Evolutionary conservation across 2,329 filamentous ascomycete genomes (phyloP).

Genomic region (Paramyrothecium roridum): DNA sequence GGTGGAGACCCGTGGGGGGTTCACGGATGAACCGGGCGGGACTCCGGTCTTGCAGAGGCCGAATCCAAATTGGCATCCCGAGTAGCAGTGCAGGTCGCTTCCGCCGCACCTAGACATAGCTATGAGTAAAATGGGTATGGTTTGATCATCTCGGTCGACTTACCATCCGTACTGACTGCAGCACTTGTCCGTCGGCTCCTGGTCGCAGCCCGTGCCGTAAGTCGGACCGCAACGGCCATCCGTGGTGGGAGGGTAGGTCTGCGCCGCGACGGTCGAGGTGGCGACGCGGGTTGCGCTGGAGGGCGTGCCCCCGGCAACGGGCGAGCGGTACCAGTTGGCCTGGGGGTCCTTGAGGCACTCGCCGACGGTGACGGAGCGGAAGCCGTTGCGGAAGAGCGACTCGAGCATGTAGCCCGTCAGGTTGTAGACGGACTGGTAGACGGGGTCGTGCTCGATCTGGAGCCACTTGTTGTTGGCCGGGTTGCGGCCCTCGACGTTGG

Average conservation of each 20-base stretch:
- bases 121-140: neutral
- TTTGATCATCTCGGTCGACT: neutral
- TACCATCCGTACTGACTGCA: constrained; percentile 16
- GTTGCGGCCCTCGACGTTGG: constrained; percentile 28
- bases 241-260: constrained; percentile 6
- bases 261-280: constrained; percentile 8
- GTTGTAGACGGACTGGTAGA: constrained; percentile 40
- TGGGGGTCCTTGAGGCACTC: constrained; percentile 52
- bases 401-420: constrained; percentile 39
- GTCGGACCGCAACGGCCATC: constrained; percentile 18
- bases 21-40: neutral
- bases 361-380: constrained; percentile 41
- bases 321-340: constrained; percentile 48
- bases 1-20: neutral
- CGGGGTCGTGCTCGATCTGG: constrained; percentile 50
- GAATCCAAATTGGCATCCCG: neutral
- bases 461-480: constrained; percentile 36
- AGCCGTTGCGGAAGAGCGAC: constrained; percentile 36
- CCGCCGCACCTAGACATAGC: neutral
- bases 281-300: constrained; percentile 2
- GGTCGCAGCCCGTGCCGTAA: constrained; percentile 14
- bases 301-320: constrained; percentile 7
- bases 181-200: constrained; percentile 14
- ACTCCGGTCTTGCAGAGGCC: neutral
- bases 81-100: neutral